These are phyloP conservation scores for Capsella bursapastoris DNA, from an alignment of 345 rosid species.

Conservation along the genomic window DNA sequence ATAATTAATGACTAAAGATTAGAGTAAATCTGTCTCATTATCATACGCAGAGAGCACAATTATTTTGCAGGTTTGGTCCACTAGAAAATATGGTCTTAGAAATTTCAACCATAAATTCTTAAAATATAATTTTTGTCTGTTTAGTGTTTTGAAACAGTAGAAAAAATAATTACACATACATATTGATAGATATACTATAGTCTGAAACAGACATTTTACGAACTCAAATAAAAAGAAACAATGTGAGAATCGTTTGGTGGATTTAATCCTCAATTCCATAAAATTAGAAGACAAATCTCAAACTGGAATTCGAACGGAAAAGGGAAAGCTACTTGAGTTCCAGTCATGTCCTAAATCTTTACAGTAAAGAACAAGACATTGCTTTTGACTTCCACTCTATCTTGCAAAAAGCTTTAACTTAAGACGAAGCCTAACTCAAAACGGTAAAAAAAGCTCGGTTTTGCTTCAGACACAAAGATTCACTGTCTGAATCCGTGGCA, in stretches of 20 bases:
- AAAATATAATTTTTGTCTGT: not conserved
- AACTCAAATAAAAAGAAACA: too few species aligned
- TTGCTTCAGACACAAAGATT: constrained; percentile 30
- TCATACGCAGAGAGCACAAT: not conserved
- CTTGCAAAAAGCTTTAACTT: constrained; percentile 5
- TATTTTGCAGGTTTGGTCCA: not conserved
- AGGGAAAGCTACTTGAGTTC: constrained; percentile 25
- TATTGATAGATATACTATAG: not conserved
- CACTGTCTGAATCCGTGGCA: constrained; percentile 37
- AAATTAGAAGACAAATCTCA: constrained; percentile 12
- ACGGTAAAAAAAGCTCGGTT: constrained; percentile 11
- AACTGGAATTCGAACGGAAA: constrained; percentile 5
- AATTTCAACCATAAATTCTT: not conserved
- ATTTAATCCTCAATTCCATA: not conserved
- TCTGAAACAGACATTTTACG: not conserved
- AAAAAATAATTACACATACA: too few species aligned
- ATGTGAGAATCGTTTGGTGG: not conserved
- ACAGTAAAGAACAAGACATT: constrained; percentile 25
- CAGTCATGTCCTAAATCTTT: constrained; percentile 27
- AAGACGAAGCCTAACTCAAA: constrained; percentile 12
- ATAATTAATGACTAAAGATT: not conserved
- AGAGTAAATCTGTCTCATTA: not conserved
- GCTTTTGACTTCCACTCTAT: constrained; percentile 19
- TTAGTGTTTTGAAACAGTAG: not conserved
- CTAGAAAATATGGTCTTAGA: not conserved